Evolutionary conservation across 257 asterid genomes (phyloP).

Genomic region (Agastache rugosa): DNA sequence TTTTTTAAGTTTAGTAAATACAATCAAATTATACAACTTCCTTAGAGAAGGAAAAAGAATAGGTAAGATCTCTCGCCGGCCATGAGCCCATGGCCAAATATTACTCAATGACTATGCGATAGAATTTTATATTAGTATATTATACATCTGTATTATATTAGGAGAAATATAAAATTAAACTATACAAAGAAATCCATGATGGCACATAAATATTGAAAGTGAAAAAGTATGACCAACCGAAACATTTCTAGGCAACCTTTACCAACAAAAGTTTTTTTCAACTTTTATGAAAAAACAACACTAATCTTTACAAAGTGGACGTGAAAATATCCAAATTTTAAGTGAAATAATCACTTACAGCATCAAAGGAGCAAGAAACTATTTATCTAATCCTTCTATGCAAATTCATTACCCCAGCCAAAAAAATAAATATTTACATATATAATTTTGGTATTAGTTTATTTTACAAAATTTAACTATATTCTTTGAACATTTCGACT

Average conservation of each 20-base stretch:
- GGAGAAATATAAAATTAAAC: neutral
- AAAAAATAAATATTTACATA: neutral
- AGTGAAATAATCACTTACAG: slow-evolving; percentile 23
- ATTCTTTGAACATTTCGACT: neutral
- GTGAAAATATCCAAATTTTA: neutral
- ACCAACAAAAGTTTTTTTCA: slow-evolving; percentile 29
- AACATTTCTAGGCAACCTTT: slow-evolving; percentile 35
- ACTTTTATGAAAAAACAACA: slow-evolving; percentile 30
- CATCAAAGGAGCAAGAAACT: neutral
- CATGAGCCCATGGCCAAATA: neutral
- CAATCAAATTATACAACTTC: no score
- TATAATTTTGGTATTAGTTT: no score
- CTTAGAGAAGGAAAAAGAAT: neutral
- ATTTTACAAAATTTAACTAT: neutral
- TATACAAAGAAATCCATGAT: slow-evolving; percentile 4
- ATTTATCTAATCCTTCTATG: neutral
- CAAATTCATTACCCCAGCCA: neutral
- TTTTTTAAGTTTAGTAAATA: no score
- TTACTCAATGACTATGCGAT: neutral
- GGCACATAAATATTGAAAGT: slow-evolving; percentile 15
- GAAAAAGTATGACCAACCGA: slow-evolving; percentile 2
- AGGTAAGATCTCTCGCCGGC: neutral
- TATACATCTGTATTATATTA: no score
- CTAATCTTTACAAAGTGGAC: neutral
- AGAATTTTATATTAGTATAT: neutral